Conservation (phyloP, 257 asterid species). For the Jaltomata sinuosa region DNA sequence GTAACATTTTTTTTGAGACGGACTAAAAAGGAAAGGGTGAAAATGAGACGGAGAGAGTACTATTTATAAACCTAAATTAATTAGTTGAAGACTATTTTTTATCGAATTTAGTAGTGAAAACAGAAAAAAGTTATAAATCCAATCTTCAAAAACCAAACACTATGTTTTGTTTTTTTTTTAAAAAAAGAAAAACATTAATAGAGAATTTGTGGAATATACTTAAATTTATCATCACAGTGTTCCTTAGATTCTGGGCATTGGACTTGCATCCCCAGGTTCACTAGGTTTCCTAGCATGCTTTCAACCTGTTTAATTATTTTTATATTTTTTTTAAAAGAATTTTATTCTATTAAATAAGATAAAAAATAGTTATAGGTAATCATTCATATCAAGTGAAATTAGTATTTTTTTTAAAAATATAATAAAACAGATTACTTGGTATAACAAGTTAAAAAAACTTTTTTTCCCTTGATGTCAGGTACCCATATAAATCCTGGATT, state of each 20-base stretch:
- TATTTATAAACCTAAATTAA: not conserved
- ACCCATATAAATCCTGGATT: no score
- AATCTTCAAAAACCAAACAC: not conserved
- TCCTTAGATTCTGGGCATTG: not conserved
- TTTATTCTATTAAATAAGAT: not conserved
- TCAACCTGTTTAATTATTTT: no score
- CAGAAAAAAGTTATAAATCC: not conserved
- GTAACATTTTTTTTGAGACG: no score
- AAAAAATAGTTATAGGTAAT: not conserved
- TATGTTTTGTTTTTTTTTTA: no score
- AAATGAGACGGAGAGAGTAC: no score
- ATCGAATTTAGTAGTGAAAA: not conserved
- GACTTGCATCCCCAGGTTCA: not conserved
- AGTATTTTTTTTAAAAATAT: not conserved
- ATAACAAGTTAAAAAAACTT: not conserved
- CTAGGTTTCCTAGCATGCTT: not conserved
- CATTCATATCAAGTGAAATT: not conserved
- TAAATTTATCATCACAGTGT: not conserved
- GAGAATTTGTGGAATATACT: not conserved
- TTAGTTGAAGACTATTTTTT: not conserved
- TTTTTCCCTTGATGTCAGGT: not conserved
- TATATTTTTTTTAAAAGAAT: not conserved
- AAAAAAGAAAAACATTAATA: not conserved
- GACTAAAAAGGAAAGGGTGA: no score
- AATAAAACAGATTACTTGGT: not conserved